Evolutionary conservation across 345 rosid genomes (phyloP).

Genomic region (Citrus hindsii): DNA sequence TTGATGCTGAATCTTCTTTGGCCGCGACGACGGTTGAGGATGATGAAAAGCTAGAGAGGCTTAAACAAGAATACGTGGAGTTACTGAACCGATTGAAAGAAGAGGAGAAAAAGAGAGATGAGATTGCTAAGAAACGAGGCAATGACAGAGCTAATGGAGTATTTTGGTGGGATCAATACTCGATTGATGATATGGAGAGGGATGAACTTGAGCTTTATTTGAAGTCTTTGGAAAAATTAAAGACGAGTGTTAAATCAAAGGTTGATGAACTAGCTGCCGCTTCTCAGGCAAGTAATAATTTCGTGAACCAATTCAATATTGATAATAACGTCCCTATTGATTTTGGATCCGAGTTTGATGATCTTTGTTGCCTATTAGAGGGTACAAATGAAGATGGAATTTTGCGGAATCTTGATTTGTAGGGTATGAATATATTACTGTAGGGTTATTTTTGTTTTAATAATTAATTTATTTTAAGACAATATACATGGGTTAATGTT

Average conservation of each 20-base stretch:
- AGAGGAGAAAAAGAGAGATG: not conserved
- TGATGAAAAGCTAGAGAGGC: not conserved
- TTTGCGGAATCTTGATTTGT: not conserved
- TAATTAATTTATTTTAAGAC: no score
- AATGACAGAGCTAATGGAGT: not conserved
- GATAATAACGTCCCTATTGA: not conserved
- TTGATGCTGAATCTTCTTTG: no score
- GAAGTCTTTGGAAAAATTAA: not conserved
- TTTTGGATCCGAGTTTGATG: not conserved
- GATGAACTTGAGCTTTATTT: not conserved
- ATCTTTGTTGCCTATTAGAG: not conserved
- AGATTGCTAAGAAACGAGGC: not conserved
- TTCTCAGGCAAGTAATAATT: not conserved
- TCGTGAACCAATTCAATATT: not conserved
- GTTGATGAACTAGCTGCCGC: not conserved
- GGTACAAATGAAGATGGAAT: not conserved
- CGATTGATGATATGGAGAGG: not conserved
- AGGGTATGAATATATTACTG: not conserved
- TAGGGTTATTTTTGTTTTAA: not conserved
- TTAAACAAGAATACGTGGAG: not conserved
- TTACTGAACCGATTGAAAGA: not conserved
- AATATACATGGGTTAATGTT: no score
- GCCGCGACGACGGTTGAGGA: not conserved
- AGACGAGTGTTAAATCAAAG: not conserved
- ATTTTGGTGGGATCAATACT: constrained; percentile 7